phyloP scores from a whole-genome alignment of 2,329 filamentous ascomycete genomes.

The Xylariaceae sp. region DNA sequence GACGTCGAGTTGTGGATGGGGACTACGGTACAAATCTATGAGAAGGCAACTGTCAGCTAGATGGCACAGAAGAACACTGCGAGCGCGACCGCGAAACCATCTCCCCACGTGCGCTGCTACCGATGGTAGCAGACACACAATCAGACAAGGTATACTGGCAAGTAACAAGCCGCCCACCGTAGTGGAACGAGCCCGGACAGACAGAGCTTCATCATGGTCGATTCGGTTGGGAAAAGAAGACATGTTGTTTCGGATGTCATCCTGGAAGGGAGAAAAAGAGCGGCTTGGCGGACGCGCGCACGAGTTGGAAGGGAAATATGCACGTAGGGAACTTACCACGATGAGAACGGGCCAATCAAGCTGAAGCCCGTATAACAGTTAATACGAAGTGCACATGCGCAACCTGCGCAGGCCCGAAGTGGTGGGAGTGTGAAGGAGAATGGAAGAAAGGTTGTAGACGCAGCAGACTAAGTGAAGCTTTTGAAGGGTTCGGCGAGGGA shows the following conservation, averaged over 20 bases:
- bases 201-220: conserved; percentile 74
- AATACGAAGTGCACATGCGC: too few species aligned
- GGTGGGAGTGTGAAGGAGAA: too few species aligned
- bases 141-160: conserved; percentile 88
- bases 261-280: conserved; percentile 42
- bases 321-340: too few species aligned
- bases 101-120: conserved; percentile 2
- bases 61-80: background rate
- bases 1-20: background rate
- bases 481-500: too few species aligned
- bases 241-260: conserved; percentile 66
- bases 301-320: too few species aligned
- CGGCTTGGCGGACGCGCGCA: too few species aligned
- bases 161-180: conserved; percentile 71
- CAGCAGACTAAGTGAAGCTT: too few species aligned
- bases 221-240: conserved; percentile 89
- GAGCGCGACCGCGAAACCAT: background rate
- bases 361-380: too few species aligned
- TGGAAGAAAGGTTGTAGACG: too few species aligned
- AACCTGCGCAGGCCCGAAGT: too few species aligned
- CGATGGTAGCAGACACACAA: conserved; percentile 11
- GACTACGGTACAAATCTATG: background rate
- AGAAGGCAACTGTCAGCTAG: background rate
- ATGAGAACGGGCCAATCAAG: too few species aligned
- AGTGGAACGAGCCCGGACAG: conserved; percentile 58